Conservation (phyloP, 2,329 filamentous ascomycete genomes). For the Neofusicoccum laricinum region DNA sequence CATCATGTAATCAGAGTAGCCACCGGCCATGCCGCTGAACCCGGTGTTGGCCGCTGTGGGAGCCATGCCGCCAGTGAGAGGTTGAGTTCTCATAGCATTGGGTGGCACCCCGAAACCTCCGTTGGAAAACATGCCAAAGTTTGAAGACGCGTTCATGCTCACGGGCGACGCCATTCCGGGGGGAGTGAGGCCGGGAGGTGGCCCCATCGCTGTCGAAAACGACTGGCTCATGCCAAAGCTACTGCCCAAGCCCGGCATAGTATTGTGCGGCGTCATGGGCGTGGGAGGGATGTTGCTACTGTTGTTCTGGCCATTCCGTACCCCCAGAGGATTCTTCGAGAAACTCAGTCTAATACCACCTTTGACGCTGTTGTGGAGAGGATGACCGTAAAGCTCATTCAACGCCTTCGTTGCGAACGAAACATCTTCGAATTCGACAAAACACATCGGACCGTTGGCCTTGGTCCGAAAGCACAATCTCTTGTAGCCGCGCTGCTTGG, state of each 20-base stretch:
- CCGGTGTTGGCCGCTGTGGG: constrained; percentile 31
- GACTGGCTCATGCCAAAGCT: constrained; percentile 52
- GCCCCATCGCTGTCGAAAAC: constrained; percentile 69
- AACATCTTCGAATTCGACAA: constrained; percentile 95
- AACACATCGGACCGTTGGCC: constrained; percentile 95
- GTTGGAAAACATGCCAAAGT: constrained; percentile 37
- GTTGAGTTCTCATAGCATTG: constrained; percentile 33
- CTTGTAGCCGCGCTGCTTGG: constrained; percentile 91
- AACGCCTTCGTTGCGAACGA: constrained; percentile 89
- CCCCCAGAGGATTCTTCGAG: constrained; percentile 94
- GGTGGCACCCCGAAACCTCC: constrained; percentile 33
- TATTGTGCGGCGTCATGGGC: constrained; percentile 49
- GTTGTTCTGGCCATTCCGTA: constrained; percentile 70
- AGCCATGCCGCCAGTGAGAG: constrained; percentile 32
- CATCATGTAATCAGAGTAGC: constrained; percentile 40
- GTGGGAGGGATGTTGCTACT: constrained; percentile 49
- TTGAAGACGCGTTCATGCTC: constrained; percentile 29
- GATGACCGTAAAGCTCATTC: constrained; percentile 82
- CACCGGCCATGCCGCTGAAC: constrained; percentile 26
- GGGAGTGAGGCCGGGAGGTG: constrained; percentile 80
- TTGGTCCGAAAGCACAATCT: constrained; percentile 93
- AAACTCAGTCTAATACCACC: constrained; percentile 94
- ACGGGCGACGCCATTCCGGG: constrained; percentile 58
- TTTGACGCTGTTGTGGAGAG: constrained; percentile 86
- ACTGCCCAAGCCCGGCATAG: constrained; percentile 57